Evolutionary conservation across 2,329 filamentous ascomycete genomes (phyloP), one percentile per base, ranked within the genome.

Genomic region (Monosporascus sp.): DNA sequence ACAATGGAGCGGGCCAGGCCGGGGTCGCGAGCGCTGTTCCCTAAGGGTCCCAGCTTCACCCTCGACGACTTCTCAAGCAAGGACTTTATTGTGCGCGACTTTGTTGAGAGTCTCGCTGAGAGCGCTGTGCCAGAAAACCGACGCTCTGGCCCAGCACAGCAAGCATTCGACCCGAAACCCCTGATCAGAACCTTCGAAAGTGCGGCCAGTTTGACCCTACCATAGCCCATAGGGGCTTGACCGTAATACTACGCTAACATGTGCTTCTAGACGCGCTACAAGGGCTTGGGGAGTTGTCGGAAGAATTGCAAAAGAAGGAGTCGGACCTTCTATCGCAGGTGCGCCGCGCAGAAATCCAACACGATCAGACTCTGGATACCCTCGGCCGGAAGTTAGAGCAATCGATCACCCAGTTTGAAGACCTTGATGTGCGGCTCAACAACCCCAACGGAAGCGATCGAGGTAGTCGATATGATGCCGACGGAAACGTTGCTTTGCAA

Each of bases 81-180:
- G 65, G 94, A 97, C 74, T 99, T 97, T 67, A 97, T 97, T 58
- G 93, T 97, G 60, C 91, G 96, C 66, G 94, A 99, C 74, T 99
- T 99, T 69, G 87, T 99, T 63, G 95, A 99, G 70, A 84, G 87
- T 50, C 85, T 99, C 54, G 94, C 93, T 49, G 92, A 97, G 58
- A 88, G 80, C 62, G 89, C 91, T 22, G 82, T 91, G 37, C 86
- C 89, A n/a, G 78, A 80, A 22, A 89, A 86, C 65, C 89, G 94
- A 51, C 87, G 89, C 55, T 97, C 92, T 16, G 85, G 82, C 7
- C 79, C 82, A 58, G 77, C 75, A 56, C 78, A 77, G 67, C 78
- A 80, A 57, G 74, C 79, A 5, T 99, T 99, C 74, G 94, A 99
- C 66, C 91, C 94, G 0, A 99, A 99, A 73, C 95, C 94, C 35